Percentiles rank a stretch among this genome's conserved stretches.
phyloP scores from a whole-genome alignment of 1,284 basidiomycete species.

The Malassezia nana region DNA sequence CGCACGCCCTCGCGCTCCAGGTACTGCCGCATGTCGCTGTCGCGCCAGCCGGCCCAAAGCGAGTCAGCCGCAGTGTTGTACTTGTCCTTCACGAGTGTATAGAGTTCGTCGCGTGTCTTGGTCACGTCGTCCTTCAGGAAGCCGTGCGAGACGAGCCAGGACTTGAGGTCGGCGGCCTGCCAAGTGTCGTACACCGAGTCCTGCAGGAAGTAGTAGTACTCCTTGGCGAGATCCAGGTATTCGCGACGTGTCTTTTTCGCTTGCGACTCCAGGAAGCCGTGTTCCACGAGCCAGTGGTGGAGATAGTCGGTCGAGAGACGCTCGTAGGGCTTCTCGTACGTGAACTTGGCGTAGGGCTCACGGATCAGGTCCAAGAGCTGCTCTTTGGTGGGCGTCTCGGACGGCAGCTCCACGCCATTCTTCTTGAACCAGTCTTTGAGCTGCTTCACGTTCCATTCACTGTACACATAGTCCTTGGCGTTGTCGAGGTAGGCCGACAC shows the following conservation, averaged over 20 bases:
- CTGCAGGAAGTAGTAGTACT: slow-evolving; percentile 37
- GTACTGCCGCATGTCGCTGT: slow-evolving; percentile 38
- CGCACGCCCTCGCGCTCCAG: slow-evolving; percentile 34
- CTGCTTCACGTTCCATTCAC: slow-evolving; percentile 37
- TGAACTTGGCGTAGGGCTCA: slow-evolving; percentile 23
- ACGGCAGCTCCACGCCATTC: slow-evolving; percentile 35
- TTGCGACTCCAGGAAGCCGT: slow-evolving; percentile 31
- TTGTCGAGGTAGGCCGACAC: slow-evolving; percentile 23
- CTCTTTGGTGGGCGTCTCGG: slow-evolving; percentile 30
- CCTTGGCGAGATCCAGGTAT: slow-evolving; percentile 30
- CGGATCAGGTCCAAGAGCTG: slow-evolving; percentile 31
- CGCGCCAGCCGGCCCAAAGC: slow-evolving; percentile 36
- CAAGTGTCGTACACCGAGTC: slow-evolving; percentile 40
- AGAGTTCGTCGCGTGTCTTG: slow-evolving; percentile 33
- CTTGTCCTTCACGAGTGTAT: slow-evolving; percentile 27
- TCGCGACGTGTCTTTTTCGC: slow-evolving; percentile 39
- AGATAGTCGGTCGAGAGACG: slow-evolving; percentile 40
- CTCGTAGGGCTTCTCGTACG: slow-evolving; percentile 28
- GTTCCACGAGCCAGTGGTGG: slow-evolving; percentile 44
- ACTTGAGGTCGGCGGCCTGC: slow-evolving; percentile 37
- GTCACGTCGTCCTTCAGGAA: slow-evolving; percentile 33
- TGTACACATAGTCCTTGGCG: slow-evolving; percentile 44
- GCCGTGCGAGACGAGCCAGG: slow-evolving; percentile 35
- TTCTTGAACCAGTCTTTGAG: slow-evolving; percentile 33
- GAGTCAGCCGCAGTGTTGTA: slow-evolving; percentile 28